phyloP scores from a whole-genome alignment of 2,329 filamentous ascomycete genomes.

The Pseudocercospora eumusae region DNA sequence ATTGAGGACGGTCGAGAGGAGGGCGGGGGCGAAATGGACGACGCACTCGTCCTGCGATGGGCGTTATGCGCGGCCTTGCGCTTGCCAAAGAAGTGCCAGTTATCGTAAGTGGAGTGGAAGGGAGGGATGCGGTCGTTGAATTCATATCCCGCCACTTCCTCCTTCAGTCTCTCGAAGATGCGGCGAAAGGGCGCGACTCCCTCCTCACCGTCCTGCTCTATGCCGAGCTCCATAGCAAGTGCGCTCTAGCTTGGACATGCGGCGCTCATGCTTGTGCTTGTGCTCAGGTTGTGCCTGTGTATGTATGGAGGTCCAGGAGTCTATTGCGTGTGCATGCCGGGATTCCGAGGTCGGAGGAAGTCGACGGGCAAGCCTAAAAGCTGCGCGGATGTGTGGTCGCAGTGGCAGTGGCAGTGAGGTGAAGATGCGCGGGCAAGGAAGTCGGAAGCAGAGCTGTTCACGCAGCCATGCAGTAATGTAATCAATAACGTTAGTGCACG shows the following conservation, averaged over 20 bases:
- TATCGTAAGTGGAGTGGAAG: conserved; percentile 70
- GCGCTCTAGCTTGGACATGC: neutral
- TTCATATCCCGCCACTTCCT: conserved; percentile 40
- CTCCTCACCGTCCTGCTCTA: conserved; percentile 21
- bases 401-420: neutral
- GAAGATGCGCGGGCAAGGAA: neutral
- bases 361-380: neutral
- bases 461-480: neutral
- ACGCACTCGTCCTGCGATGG: conserved; percentile 34
- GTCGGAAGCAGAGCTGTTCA: neutral
- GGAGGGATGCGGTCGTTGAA: conserved; percentile 44
- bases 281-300: too few species aligned
- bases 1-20: conserved; percentile 30
- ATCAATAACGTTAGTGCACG: neutral
- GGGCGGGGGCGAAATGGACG: conserved; percentile 44
- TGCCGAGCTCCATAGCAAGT: conserved; percentile 15
- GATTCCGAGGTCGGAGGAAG: neutral
- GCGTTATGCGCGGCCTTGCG: conserved; percentile 34
- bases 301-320: too few species aligned
- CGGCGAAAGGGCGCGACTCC: conserved; percentile 32
- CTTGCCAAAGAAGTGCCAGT: conserved; percentile 65
- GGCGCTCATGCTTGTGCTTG: conserved; percentile 12
- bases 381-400: neutral
- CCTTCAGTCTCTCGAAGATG: conserved; percentile 39
- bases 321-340: neutral